phyloP scores from a whole-genome alignment of 768 basidiomycete species.

The Boletus edulis region DNA sequence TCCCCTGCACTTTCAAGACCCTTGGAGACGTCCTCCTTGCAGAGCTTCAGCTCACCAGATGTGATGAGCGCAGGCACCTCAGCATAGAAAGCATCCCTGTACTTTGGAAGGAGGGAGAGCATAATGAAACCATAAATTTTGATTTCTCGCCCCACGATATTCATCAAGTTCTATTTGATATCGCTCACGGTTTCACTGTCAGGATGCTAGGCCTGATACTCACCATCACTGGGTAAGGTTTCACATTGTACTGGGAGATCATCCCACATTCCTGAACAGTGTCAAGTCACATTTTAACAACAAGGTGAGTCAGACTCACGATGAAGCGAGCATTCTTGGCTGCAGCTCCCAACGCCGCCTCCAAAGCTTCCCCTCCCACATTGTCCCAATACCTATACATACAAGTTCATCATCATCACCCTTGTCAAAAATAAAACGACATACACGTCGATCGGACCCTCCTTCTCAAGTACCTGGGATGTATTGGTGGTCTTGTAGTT shows the following conservation, averaged over 20 bases:
- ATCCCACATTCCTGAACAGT: conserved; percentile 33
- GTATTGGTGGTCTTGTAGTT: conserved; percentile 67
- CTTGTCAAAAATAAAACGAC: neutral
- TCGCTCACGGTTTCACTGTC: neutral
- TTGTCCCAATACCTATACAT: conserved; percentile 14
- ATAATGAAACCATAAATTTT: conserved; percentile 47
- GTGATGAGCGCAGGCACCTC: conserved; percentile 41
- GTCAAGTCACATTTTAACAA: neutral
- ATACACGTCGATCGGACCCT: conserved; percentile 58
- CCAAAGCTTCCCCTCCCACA: conserved; percentile 58
- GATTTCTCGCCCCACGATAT: conserved; percentile 40
- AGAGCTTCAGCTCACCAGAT: conserved; percentile 45
- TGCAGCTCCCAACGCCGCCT: conserved; percentile 49
- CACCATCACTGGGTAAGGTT: conserved; percentile 12
- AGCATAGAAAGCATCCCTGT: conserved; percentile 41
- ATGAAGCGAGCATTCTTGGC: conserved; percentile 48
- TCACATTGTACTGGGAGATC: conserved; percentile 14
- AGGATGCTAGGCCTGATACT: neutral
- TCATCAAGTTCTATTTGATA: conserved; percentile 34
- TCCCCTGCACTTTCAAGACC: conserved; percentile 43
- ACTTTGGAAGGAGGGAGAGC: conserved; percentile 26
- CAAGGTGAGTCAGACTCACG: conserved; percentile 12
- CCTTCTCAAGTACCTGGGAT: conserved; percentile 47
- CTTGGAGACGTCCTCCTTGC: conserved; percentile 40
- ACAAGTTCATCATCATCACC: neutral